These are phyloP conservation scores for Aspergillus bombycis DNA, from an alignment of 2,329 filamentous ascomycete species.

Conservation along the genomic window DNA sequence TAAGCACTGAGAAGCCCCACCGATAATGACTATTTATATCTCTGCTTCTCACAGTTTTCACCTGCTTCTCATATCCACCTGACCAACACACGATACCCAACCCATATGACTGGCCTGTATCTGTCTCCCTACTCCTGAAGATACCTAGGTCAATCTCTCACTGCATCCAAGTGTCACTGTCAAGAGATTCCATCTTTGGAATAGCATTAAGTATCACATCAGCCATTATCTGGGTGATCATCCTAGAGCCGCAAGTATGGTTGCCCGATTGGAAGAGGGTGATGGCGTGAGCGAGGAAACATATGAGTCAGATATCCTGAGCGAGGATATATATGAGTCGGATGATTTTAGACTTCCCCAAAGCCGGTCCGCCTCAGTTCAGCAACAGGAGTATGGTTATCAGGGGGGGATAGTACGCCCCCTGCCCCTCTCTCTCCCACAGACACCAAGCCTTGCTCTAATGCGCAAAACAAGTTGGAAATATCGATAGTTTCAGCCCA, in stretches of 20 bases:
- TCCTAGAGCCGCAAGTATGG: neutral
- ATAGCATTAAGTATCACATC: neutral
- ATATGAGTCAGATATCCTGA: neutral
- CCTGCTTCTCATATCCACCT: no score
- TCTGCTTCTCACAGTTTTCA: no score
- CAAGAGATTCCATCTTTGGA: neutral
- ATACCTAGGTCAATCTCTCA: neutral
- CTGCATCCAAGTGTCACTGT: neutral
- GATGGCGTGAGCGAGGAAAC: neutral
- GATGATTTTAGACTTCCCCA: neutral
- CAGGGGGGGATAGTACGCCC: neutral
- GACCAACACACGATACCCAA: no score
- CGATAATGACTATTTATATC: no score
- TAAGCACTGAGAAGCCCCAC: no score
- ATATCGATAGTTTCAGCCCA: neutral
- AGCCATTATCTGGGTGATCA: neutral
- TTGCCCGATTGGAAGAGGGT: neutral
- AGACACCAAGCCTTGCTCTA: neutral
- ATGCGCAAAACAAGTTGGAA: neutral
- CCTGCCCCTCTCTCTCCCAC: neutral
- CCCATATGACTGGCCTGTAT: no score
- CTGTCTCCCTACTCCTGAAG: no score
- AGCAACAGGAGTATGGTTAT: neutral
- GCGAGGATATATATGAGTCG: neutral
- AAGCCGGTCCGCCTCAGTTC: neutral